Percentiles rank a stretch among this genome's conserved stretches.
phyloP scores from a whole-genome alignment of 2,329 filamentous ascomycete species.

The Penicillium verrucosum region DNA sequence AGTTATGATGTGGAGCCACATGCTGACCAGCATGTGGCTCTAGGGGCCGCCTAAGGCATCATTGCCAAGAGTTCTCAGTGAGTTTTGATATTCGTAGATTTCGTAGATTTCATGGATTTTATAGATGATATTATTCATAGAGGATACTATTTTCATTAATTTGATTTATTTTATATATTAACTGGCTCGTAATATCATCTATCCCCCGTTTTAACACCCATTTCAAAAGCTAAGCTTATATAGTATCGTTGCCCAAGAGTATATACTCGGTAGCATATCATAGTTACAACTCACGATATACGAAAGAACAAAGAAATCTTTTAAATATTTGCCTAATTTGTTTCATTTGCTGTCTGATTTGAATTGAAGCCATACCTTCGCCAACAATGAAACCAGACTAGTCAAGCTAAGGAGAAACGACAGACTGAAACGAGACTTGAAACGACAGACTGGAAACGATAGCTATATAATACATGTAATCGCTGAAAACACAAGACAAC shows the following conservation, averaged over 20 bases:
- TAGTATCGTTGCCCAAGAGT: neutral
- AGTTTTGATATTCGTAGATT: neutral
- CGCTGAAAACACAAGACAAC: constrained; percentile 6
- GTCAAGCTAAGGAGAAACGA: neutral
- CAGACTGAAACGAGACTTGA: neutral
- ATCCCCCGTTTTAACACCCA: too few relatives aligned
- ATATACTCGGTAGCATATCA: neutral
- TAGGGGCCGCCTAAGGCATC: constrained; percentile 14
- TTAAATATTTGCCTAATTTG: neutral
- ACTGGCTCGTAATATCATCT: too few relatives aligned
- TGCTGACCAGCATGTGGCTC: constrained; percentile 1
- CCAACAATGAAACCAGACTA: constrained; percentile 1
- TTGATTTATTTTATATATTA: neutral
- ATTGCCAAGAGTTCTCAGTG: constrained; percentile 2
- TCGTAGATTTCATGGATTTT: too few relatives aligned
- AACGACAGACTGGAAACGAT: neutral
- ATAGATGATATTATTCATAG: neutral
- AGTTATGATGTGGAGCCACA: constrained; percentile 18
- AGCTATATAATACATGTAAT: neutral
- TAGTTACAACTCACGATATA: neutral
- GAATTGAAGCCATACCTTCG: constrained; percentile 2
- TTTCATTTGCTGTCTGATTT: neutral
- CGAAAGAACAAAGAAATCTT: neutral
- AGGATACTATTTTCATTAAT: neutral
- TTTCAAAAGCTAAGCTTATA: too few relatives aligned